These are phyloP conservation scores for Hemileccinum impolitum DNA, from an alignment of 768 basidiomycete genomes.

Conservation along the genomic window DNA sequence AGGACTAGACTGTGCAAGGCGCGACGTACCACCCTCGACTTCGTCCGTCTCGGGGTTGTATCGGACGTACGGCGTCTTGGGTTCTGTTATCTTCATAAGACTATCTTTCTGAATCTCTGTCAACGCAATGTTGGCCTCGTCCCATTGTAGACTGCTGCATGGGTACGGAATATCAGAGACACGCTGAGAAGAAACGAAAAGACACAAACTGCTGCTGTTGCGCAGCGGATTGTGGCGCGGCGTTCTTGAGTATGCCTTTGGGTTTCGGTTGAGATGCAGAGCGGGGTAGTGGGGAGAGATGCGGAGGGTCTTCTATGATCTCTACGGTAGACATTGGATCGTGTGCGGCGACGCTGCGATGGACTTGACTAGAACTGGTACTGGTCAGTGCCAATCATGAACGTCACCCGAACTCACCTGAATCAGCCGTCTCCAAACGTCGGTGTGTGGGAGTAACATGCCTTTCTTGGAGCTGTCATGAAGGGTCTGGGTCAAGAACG, in stretches of 20 bases:
- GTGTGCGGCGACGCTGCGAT: not conserved
- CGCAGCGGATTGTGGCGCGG: conserved; percentile 40
- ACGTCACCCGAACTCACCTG: conserved; percentile 8
- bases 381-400: conserved; percentile 4
- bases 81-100: conserved; percentile 97
- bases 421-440: conserved; percentile 4
- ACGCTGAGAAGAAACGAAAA: not conserved
- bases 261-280: conserved; percentile 70
- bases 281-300: conserved; percentile 51
- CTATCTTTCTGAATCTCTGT: conserved; percentile 95
- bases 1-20: too few species aligned
- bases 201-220: conserved; percentile 52
- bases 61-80: conserved; percentile 94
- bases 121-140: conserved; percentile 88
- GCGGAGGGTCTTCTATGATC: conserved; percentile 39
- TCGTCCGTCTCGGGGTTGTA: conserved; percentile 86
- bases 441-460: conserved; percentile 21
- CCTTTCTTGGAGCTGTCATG: conserved; percentile 15
- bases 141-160: conserved; percentile 79
- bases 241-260: conserved; percentile 89
- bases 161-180: not conserved
- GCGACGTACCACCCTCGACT: conserved; percentile 72
- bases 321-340: conserved; percentile 26
- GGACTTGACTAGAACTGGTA: not conserved
- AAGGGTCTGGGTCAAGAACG: not conserved